Conservation (phyloP, 306 rosid species). For the Inga laurina region DNA sequence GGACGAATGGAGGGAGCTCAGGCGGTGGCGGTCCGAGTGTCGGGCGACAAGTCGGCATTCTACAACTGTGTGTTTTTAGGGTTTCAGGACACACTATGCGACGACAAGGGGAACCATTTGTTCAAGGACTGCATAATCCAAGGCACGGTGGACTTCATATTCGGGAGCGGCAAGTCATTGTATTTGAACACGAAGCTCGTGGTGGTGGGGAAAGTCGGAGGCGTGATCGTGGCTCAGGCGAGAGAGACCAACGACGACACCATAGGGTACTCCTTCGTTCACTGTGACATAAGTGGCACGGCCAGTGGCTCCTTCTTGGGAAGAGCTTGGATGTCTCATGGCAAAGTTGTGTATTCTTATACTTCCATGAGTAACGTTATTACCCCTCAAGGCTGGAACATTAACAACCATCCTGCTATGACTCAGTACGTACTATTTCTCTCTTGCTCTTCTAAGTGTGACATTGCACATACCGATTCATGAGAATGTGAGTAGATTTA, state of each 20-base stretch:
- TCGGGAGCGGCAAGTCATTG: slow-evolving; percentile 41
- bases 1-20: slow-evolving; percentile 34
- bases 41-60: slow-evolving; percentile 37
- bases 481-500: too few species aligned
- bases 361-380: slow-evolving; percentile 33
- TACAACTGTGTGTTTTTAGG: slow-evolving; percentile 33
- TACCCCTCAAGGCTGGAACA: slow-evolving; percentile 45
- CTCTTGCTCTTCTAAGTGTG: neutral
- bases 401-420: neutral
- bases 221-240: slow-evolving; percentile 62
- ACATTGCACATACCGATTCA: too few species aligned
- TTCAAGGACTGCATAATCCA: slow-evolving; percentile 36
- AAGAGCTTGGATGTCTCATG: slow-evolving; percentile 53
- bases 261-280: slow-evolving; percentile 54
- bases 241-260: slow-evolving; percentile 15
- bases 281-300: slow-evolving; percentile 46
- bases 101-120: slow-evolving; percentile 36
- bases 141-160: slow-evolving; percentile 44
- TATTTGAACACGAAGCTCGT: slow-evolving; percentile 42
- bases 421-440: slow-evolving; percentile 26
- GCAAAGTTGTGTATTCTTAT: slow-evolving; percentile 52
- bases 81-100: slow-evolving; percentile 41
- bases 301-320: slow-evolving; percentile 47
- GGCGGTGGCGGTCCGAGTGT: slow-evolving; percentile 36
- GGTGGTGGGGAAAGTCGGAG: slow-evolving; percentile 24